Evolutionary conservation across 164 flowering plant genomes (phyloP).

Genomic region (Chloranthus sessilifolius): DNA sequence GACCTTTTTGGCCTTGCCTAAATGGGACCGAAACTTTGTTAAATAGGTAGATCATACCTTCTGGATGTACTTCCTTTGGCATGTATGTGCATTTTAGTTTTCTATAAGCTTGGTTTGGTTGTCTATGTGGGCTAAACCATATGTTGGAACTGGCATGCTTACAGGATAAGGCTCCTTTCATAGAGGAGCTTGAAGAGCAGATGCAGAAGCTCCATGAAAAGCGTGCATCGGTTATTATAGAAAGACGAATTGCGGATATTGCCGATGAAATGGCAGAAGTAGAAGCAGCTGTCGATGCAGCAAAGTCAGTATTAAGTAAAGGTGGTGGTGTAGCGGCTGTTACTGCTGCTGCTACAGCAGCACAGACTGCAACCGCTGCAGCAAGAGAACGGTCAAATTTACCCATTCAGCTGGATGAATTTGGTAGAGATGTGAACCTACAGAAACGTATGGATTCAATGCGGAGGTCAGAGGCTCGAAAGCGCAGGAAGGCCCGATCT

Average conservation of each 20-base stretch:
- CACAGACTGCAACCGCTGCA: conserved; percentile 55
- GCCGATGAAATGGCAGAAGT: conserved; percentile 83
- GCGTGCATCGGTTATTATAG: conserved; percentile 63
- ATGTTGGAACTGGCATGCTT: conserved; percentile 4
- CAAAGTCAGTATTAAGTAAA: conserved; percentile 50
- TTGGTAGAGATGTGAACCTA: conserved; percentile 79
- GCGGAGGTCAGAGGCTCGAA: conserved; percentile 69
- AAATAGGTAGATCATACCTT: no score
- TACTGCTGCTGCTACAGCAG: conserved; percentile 57
- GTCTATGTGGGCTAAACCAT: background rate
- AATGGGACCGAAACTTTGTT: no score
- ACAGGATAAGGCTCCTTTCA: conserved; percentile 85
- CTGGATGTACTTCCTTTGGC: no score
- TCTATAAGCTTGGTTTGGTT: background rate
- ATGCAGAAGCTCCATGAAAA: conserved; percentile 84
- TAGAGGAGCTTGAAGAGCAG: conserved; percentile 92
- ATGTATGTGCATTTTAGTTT: no score
- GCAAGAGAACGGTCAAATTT: conserved; percentile 41
- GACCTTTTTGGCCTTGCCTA: no score
- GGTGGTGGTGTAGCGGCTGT: conserved; percentile 41
- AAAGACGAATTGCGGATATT: conserved; percentile 72
- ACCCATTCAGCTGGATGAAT: conserved; percentile 76
- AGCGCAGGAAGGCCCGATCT: conserved; percentile 43
- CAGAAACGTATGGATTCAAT: conserved; percentile 74
- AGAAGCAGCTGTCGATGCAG: conserved; percentile 75